Evolutionary conservation across 352 stramenopile genomes (phyloP).

Genomic region (Phytophthora tentaculata): DNA sequence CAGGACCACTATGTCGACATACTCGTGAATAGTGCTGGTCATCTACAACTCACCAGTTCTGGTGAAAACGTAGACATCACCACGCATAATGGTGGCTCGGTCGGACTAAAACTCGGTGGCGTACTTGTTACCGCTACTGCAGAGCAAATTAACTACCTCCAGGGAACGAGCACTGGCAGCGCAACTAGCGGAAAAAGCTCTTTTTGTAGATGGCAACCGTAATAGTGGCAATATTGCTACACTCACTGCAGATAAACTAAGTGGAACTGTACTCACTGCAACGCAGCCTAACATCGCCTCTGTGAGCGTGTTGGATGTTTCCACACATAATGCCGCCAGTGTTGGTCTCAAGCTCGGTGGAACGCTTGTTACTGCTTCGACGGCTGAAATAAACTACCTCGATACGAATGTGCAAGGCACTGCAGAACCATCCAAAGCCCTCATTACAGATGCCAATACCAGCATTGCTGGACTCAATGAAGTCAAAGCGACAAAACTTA

Average conservation of each 20-base stretch:
- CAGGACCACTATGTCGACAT: constrained; percentile 1
- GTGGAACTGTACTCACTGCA: not conserved
- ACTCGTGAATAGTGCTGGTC: constrained; percentile 1
- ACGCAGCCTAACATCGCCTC: not conserved
- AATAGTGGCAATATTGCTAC: not conserved
- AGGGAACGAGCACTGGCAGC: too few species aligned
- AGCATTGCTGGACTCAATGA: not conserved
- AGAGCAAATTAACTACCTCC: too few species aligned
- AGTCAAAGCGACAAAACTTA: not conserved
- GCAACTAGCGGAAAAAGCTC: too few species aligned
- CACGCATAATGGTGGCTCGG: not conserved
- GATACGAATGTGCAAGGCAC: not conserved
- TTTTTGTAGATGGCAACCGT: too few species aligned
- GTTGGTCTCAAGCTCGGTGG: not conserved
- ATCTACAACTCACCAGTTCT: constrained; percentile 1
- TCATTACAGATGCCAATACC: not conserved
- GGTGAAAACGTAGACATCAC: not conserved
- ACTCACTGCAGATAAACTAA: not conserved
- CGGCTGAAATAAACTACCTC: not conserved
- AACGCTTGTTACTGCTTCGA: not conserved
- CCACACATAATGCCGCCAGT: not conserved
- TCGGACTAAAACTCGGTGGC: too few species aligned
- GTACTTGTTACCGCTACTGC: too few species aligned
- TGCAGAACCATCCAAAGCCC: not conserved
- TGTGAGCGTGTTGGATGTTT: not conserved